phyloP scores from a whole-genome alignment of 139 green algal genomes.

The Axilococcus clingmanii region DNA sequence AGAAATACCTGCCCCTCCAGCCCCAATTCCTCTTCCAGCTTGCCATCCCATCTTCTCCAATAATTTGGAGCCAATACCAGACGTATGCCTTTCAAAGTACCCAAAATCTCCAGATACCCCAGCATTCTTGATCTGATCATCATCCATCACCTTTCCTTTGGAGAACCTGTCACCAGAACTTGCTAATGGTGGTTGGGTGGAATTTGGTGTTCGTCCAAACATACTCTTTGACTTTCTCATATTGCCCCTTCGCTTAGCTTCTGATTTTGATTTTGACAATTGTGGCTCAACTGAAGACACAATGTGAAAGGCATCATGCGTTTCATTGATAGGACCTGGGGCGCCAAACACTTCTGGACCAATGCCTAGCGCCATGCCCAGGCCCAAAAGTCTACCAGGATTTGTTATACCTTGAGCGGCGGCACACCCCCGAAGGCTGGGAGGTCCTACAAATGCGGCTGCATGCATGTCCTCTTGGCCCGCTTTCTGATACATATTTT shows the following conservation, averaged over 20 bases:
- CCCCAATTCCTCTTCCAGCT: conserved; percentile 48
- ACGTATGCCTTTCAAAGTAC: conserved; percentile 62
- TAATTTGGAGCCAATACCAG: conserved; percentile 55
- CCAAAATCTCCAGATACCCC: conserved; percentile 29
- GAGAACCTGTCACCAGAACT: too few species aligned
- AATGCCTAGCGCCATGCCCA: conserved; percentile 21
- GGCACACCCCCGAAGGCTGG: background rate
- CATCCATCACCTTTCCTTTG: too few species aligned
- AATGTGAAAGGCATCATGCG: too few species aligned
- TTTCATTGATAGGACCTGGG: background rate
- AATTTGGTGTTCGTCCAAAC: too few species aligned
- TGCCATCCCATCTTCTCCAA: conserved; percentile 59
- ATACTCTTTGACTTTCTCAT: too few species aligned
- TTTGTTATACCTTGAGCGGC: conserved; percentile 23
- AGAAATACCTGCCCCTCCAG: conserved; percentile 27
- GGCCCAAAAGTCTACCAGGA: conserved; percentile 15
- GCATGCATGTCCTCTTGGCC: background rate
- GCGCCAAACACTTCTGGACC: conserved; percentile 17
- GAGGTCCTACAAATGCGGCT: background rate
- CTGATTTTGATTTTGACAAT: too few species aligned
- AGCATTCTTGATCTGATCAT: too few species aligned
- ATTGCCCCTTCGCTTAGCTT: too few species aligned
- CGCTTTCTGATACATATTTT: background rate
- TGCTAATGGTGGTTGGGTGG: too few species aligned
- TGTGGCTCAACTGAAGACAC: too few species aligned